Percentiles rank a stretch among this genome's conserved stretches.
Evolutionary conservation across 2,329 filamentous ascomycete species (phyloP).

Genomic region (Cladophialophora exuberans): DNA sequence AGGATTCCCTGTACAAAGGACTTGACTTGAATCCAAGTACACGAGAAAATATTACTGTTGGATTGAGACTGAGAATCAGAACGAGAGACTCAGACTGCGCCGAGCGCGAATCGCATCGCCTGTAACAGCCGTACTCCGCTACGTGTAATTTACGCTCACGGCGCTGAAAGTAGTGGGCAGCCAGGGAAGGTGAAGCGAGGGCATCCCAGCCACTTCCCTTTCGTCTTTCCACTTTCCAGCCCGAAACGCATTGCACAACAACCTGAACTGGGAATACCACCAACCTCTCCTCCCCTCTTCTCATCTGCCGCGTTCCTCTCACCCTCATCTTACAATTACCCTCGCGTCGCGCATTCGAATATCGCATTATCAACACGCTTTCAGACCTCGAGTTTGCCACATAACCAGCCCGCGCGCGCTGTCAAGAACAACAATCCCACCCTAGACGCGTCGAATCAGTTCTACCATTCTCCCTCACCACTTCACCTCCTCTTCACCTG

Average conservation of each 20-base stretch:
- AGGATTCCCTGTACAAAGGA: no score
- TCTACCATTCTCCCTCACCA: not conserved
- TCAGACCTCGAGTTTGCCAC: not conserved
- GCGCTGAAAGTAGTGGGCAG: no score
- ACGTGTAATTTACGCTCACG: no score
- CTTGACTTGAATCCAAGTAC: no score
- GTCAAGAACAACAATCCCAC: not conserved
- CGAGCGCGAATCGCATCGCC: no score
- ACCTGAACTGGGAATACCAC: not conserved
- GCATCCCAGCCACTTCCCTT: not conserved
- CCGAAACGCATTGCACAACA: not conserved
- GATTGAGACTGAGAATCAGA: no score
- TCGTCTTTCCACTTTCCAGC: not conserved
- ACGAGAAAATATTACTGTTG: no score
- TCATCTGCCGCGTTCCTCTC: not conserved
- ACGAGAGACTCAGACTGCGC: no score
- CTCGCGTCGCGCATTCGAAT: not conserved
- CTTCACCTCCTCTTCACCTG: not conserved
- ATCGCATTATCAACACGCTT: not conserved
- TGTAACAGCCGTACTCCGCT: no score
- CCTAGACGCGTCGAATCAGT: constrained; percentile 24
- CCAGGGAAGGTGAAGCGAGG: not conserved
- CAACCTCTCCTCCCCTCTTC: not conserved
- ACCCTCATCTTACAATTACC: not conserved
- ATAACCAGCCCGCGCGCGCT: not conserved